Evolutionary conservation across 306 rosid genomes (phyloP).

Genomic region (Quercus ilex): DNA sequence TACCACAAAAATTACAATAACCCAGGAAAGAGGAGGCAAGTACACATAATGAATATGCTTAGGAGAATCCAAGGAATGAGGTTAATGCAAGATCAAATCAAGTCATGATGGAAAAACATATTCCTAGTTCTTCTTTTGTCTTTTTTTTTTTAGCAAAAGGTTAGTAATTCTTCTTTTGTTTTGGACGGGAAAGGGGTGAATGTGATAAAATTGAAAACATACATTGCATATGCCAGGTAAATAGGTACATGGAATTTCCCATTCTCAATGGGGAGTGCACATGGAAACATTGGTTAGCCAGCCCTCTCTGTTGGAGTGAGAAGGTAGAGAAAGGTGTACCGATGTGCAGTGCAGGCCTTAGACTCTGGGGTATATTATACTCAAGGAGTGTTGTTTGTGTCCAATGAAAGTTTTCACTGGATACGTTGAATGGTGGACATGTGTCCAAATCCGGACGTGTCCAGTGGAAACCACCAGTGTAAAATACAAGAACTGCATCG

Average conservation of each 20-base stretch:
- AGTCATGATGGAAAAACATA: not conserved
- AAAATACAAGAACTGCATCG: slow-evolving; percentile 1
- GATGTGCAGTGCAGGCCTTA: not conserved
- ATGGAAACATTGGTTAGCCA: not conserved
- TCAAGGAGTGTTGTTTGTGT: not conserved
- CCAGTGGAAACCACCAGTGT: not conserved
- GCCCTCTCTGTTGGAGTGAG: not conserved
- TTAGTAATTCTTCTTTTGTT: no score
- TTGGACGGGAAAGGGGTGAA: not conserved
- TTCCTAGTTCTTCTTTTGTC: not conserved
- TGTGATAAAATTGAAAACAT: not conserved
- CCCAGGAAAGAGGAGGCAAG: not conserved
- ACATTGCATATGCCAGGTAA: not conserved
- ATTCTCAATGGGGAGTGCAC: not conserved
- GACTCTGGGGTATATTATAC: slow-evolving; percentile 10
- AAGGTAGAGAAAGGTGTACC: not conserved
- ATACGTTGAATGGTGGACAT: no score
- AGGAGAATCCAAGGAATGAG: not conserved
- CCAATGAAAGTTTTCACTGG: no score
- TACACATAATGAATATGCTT: not conserved
- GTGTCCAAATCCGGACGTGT: no score
- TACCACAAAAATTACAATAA: not conserved
- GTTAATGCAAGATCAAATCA: not conserved
- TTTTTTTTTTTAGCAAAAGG: not conserved
- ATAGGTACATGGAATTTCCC: not conserved